Evolutionary conservation across 257 asterid genomes (phyloP).

Genomic region (Orobanche coerulescens): DNA sequence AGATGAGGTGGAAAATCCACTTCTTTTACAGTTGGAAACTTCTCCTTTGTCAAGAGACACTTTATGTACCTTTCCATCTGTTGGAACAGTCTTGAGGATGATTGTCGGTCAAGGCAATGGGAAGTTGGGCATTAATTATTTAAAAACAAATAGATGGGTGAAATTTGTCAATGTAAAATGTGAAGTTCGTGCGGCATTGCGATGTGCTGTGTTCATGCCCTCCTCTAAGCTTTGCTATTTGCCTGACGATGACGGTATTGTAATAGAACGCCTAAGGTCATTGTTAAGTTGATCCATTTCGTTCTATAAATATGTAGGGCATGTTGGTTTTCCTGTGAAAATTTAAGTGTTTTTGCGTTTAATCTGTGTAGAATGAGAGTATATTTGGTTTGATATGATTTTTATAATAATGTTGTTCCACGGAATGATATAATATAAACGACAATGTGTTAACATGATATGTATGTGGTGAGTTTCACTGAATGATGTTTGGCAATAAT

Average conservation of each 20-base stretch:
- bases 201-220: constrained; percentile 65
- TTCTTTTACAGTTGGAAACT: constrained; percentile 54
- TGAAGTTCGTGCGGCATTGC: constrained; percentile 41
- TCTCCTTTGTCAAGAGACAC: constrained; percentile 52
- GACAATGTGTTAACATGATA: neutral
- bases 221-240: constrained; percentile 55
- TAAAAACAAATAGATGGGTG: constrained; percentile 64
- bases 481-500: neutral
- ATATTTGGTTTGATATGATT: neutral
- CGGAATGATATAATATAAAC: neutral
- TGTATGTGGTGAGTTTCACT: neutral
- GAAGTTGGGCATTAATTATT: constrained; percentile 38
- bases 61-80: constrained; percentile 58
- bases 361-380: neutral
- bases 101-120: constrained; percentile 32
- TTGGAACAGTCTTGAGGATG: constrained; percentile 77
- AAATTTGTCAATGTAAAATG: constrained; percentile 42
- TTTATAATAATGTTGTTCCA: neutral
- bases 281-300: constrained; percentile 16
- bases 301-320: neutral
- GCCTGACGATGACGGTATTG: constrained; percentile 45
- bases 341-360: neutral
- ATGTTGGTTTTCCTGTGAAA: no score
- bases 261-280: constrained; percentile 50
- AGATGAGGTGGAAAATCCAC: constrained; percentile 54